Percentiles rank a stretch among this genome's conserved stretches.
Conservation (phyloP, 148 eudicot genomes). For the Nepenthes mirabilis region DNA sequence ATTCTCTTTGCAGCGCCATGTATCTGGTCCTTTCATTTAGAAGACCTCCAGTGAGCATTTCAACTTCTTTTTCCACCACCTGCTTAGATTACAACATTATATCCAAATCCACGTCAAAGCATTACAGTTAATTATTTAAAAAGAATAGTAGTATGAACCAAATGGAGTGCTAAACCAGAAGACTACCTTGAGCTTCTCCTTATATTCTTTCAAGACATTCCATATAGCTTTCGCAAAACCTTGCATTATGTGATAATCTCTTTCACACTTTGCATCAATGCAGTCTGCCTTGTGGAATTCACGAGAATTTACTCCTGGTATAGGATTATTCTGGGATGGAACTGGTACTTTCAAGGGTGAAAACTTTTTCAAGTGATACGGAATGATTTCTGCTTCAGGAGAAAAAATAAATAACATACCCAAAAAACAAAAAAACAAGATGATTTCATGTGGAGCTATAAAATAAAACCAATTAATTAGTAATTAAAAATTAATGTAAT, state of each 20-base stretch:
- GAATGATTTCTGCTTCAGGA: not conserved
- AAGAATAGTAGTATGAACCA: not conserved
- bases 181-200: conserved; percentile 56
- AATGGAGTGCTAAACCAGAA: not conserved
- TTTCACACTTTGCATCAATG: conserved; percentile 20
- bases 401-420: not conserved
- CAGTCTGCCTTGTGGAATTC: conserved; percentile 4
- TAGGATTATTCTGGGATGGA: not conserved
- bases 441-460: too few relatives aligned
- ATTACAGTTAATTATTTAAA: not conserved
- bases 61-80: conserved; percentile 49
- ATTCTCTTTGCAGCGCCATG: conserved; percentile 31
- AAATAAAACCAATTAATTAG: too few relatives aligned
- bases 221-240: conserved; percentile 70
- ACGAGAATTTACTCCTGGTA: conserved; percentile 4
- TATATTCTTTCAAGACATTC: conserved; percentile 61
- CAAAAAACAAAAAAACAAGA: not conserved
- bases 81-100: conserved; percentile 9
- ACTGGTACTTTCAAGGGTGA: not conserved
- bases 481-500: too few relatives aligned
- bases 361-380: not conserved
- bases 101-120: not conserved
- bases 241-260: conserved; percentile 33
- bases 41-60: conserved; percentile 25
- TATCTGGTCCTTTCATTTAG: conserved; percentile 18